Conservation (phyloP, 2,329 filamentous ascomycete species). For the Berkeleyomyces basicola region DNA sequence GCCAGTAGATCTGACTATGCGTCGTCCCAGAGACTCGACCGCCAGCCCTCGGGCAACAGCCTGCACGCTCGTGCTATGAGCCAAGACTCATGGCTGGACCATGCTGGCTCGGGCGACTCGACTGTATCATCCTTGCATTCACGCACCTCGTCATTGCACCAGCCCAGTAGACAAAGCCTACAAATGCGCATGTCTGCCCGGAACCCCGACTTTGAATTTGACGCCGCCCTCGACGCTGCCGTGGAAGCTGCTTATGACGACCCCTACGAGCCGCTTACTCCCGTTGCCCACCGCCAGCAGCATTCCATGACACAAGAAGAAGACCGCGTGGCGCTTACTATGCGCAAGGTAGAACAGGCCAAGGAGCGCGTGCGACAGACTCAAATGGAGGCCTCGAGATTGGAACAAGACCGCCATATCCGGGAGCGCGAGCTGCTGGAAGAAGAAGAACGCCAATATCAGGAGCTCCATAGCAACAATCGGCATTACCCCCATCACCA, state of each 20-base stretch:
- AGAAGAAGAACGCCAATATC: conserved; percentile 23
- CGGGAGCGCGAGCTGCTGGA: conserved; percentile 20
- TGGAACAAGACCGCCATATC: conserved; percentile 35
- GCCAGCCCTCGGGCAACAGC: conserved; percentile 8
- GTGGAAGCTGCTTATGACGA: conserved; percentile 95
- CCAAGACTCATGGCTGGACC: conserved; percentile 82
- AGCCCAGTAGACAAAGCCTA: conserved; percentile 7
- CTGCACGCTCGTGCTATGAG: conserved; percentile 44
- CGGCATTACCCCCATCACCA: neutral
- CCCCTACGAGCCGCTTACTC: conserved; percentile 57
- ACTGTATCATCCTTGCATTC: conserved; percentile 68
- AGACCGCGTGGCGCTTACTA: conserved; percentile 26
- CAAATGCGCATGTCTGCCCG: conserved; percentile 47
- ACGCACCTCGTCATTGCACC: conserved; percentile 53
- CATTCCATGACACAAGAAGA: conserved; percentile 25
- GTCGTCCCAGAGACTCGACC: neutral
- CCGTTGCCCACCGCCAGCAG: conserved; percentile 23
- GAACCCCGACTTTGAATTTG: conserved; percentile 75
- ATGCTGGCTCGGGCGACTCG: conserved; percentile 74
- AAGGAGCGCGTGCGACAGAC: conserved; percentile 60
- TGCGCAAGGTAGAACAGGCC: conserved; percentile 54
- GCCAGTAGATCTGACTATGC: conserved; percentile 11
- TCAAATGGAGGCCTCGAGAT: conserved; percentile 42
- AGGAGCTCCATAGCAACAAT: neutral
- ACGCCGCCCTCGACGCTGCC: conserved; percentile 83